These are phyloP conservation scores for Neonectria sp. DNA, from an alignment of 2,329 filamentous ascomycete genomes.

Conservation along the genomic window DNA sequence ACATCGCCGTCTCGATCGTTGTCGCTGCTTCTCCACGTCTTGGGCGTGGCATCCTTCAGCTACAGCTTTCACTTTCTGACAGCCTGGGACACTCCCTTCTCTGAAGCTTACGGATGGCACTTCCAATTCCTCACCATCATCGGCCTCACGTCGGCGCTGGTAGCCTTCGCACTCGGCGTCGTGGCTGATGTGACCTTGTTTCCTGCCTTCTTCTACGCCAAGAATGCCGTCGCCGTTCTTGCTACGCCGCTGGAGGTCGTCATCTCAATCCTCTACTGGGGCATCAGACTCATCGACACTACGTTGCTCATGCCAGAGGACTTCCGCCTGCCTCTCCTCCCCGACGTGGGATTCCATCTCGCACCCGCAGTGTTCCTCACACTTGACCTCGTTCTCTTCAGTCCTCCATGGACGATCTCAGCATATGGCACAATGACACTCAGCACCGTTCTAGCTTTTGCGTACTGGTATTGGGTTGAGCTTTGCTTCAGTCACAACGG, in stretches of 20 bases:
- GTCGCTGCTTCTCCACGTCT: constrained; percentile 74
- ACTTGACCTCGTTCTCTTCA: constrained; percentile 77
- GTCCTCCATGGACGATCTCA: constrained; percentile 79
- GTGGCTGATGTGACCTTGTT: constrained; percentile 76
- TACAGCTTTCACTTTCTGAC: constrained; percentile 68
- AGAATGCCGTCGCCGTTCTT: constrained; percentile 77
- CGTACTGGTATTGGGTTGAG: constrained; percentile 86
- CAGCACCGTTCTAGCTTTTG: constrained; percentile 72
- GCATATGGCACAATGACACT: constrained; percentile 71
- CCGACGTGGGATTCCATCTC: constrained; percentile 77
- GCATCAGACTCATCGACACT: constrained; percentile 71
- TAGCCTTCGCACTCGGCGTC: constrained; percentile 74
- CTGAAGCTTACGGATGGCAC: constrained; percentile 75
- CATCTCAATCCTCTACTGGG: constrained; percentile 82
- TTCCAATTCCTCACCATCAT: constrained; percentile 83
- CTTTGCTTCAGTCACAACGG: constrained; percentile 78
- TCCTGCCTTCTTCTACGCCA: constrained; percentile 71
- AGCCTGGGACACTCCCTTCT: constrained; percentile 66
- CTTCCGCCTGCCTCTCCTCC: constrained; percentile 67
- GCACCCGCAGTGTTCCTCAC: constrained; percentile 76
- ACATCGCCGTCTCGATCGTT: constrained; percentile 74
- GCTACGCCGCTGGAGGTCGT: constrained; percentile 79
- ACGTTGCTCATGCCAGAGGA: constrained; percentile 68
- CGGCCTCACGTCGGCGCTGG: constrained; percentile 72
- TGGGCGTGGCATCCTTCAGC: constrained; percentile 67